Percentiles rank a stretch among this genome's conserved stretches.
phyloP scores from a whole-genome alignment of 164 flowering plant species.

The Chloranthus sessilifolius region DNA sequence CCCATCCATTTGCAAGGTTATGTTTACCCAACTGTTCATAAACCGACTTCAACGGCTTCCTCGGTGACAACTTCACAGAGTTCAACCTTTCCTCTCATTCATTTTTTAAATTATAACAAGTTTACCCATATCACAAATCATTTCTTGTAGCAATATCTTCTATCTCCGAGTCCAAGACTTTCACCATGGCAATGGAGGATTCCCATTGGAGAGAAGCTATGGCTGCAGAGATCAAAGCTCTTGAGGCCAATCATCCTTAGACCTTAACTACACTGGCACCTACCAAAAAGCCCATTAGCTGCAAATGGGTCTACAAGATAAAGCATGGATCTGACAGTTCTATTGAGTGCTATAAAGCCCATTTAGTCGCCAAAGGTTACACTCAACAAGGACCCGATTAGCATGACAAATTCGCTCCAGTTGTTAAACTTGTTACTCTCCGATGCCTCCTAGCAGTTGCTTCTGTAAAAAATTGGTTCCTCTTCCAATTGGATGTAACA shows the following conservation, averaged over 20 bases:
- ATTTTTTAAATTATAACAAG: neutral
- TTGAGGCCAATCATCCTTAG: neutral
- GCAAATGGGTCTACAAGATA: neutral
- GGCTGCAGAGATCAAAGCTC: neutral
- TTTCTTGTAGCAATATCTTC: neutral
- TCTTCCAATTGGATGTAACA: neutral
- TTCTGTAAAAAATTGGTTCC: neutral
- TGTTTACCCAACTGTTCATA: too few species aligned
- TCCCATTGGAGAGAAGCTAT: constrained; percentile 1
- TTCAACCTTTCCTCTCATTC: too few species aligned
- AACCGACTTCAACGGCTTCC: too few species aligned
- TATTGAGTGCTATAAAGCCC: neutral
- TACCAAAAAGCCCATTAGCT: neutral
- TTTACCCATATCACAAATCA: neutral
- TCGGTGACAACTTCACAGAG: too few species aligned
- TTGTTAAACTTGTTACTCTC: constrained; percentile 1
- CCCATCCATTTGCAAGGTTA: too few species aligned
- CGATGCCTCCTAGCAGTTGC: neutral
- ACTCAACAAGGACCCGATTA: neutral
- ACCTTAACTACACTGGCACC: neutral
- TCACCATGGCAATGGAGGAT: neutral
- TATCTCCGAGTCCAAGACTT: neutral
- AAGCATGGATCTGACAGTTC: neutral
- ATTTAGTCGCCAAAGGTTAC: neutral
- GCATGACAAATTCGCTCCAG: neutral